phyloP scores from a whole-genome alignment of 2,329 filamentous ascomycete species.

The Fusarium cicatricum region DNA sequence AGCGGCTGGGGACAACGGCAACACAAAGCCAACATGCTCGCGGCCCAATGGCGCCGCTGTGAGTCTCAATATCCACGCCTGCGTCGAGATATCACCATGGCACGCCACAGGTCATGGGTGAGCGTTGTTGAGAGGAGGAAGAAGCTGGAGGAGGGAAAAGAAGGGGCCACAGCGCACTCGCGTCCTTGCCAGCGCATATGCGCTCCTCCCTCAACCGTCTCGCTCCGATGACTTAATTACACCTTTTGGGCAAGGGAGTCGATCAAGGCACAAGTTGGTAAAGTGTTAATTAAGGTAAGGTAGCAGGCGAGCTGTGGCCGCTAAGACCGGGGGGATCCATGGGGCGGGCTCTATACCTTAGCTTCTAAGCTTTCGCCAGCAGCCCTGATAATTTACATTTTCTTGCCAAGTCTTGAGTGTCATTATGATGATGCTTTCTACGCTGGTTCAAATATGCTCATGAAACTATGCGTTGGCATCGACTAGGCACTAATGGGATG shows the following conservation, averaged over 20 bases:
- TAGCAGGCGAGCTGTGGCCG: conserved; percentile 7
- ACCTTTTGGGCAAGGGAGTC: conserved; percentile 18
- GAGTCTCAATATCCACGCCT: conserved; percentile 19
- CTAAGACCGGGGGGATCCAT: conserved; percentile 14
- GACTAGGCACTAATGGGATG: no score
- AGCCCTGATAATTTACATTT: neutral
- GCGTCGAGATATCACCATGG: conserved; percentile 27
- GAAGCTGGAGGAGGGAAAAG: conserved; percentile 3
- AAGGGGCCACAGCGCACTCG: conserved; percentile 2
- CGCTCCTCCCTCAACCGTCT: conserved; percentile 21
- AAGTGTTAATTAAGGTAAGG: neutral
- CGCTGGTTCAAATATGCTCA: no score
- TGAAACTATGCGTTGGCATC: no score
- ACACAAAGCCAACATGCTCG: conserved; percentile 33
- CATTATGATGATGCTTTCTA: neutral
- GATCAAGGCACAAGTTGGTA: conserved; percentile 10
- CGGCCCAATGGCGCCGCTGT: conserved; percentile 34
- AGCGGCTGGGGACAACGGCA: conserved; percentile 33
- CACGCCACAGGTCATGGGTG: conserved; percentile 6
- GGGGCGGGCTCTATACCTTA: neutral
- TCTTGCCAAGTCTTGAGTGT: neutral
- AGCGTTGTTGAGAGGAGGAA: neutral
- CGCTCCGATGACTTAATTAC: conserved; percentile 24
- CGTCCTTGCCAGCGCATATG: conserved; percentile 2
- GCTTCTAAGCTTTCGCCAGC: neutral